Evolutionary conservation across 352 stramenopile genomes (phyloP).

Genomic region (Phytophthora citrophthora): DNA sequence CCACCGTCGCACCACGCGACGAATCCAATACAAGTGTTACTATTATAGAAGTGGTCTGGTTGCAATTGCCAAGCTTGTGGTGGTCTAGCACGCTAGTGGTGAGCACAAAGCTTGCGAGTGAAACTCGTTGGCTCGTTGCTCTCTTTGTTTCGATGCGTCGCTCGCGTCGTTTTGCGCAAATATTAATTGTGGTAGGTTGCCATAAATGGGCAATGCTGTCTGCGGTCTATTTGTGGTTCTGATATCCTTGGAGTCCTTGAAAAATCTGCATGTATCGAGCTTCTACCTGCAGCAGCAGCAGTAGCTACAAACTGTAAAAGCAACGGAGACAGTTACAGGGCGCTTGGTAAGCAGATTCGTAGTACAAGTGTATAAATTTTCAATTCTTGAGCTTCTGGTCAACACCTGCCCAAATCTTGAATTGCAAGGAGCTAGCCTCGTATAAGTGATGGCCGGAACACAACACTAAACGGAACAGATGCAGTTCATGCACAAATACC

Average conservation of each 20-base stretch:
- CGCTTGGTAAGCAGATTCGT: too few species aligned
- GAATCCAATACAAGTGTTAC: not conserved
- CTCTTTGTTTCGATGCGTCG: slow-evolving; percentile 12
- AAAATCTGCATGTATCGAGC: not conserved
- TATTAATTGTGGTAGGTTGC: not conserved
- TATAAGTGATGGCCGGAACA: too few species aligned
- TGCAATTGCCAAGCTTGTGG: slow-evolving; percentile 12
- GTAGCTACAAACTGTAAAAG: not conserved
- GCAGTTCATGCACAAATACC: too few species aligned
- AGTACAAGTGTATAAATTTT: not conserved
- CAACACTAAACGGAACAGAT: too few species aligned
- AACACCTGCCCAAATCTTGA: too few species aligned
- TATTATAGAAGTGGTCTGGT: not conserved
- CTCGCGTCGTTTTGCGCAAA: slow-evolving; percentile 9
- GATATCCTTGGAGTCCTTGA: not conserved
- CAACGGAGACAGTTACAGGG: not conserved
- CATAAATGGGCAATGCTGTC: not conserved
- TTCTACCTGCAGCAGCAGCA: not conserved
- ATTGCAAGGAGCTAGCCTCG: too few species aligned
- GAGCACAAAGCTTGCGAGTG: slow-evolving; percentile 3
- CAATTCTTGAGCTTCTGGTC: too few species aligned
- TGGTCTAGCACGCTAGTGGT: slow-evolving; percentile 1
- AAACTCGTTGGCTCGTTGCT: slow-evolving; percentile 6
- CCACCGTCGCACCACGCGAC: not conserved
- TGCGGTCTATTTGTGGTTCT: not conserved